Conservation (phyloP, 208 protist genomes). For the Leishmania major region DNA sequence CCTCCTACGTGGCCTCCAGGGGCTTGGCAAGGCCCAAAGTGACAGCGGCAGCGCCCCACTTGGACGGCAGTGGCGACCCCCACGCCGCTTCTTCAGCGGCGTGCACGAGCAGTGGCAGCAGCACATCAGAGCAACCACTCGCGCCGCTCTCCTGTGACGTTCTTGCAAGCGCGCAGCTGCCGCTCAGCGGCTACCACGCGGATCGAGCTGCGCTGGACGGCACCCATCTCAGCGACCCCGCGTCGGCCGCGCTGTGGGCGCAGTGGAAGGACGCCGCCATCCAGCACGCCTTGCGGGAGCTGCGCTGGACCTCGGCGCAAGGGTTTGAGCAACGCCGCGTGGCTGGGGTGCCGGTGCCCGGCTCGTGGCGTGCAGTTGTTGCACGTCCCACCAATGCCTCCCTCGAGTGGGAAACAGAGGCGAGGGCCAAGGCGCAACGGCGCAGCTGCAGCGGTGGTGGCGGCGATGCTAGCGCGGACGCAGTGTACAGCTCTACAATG, state of each 20-base stretch:
- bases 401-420: constrained; percentile 3
- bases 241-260: constrained; percentile 8
- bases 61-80: neutral
- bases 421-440: neutral
- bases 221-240: neutral
- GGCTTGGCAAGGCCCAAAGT: neutral
- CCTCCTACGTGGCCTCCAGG: constrained; percentile 38
- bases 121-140: neutral
- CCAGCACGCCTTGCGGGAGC: constrained; percentile 21
- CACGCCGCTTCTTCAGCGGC: neutral
- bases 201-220: neutral
- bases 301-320: constrained; percentile 34
- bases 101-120: neutral
- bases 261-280: constrained; percentile 25
- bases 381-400: constrained; percentile 27
- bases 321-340: constrained; percentile 55
- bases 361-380: constrained; percentile 52
- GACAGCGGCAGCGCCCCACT: neutral
- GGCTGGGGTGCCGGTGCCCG: constrained; percentile 68
- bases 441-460: neutral
- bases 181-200: constrained; percentile 33
- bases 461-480: neutral
- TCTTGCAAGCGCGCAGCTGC: constrained; percentile 17
- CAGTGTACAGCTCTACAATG: constrained; percentile 4
- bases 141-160: constrained; percentile 11